Percentiles rank a stretch among this genome's conserved stretches.
Conservation (phyloP, 1,284 basidiomycete species). For the Pseudozyma flocculosa region DNA sequence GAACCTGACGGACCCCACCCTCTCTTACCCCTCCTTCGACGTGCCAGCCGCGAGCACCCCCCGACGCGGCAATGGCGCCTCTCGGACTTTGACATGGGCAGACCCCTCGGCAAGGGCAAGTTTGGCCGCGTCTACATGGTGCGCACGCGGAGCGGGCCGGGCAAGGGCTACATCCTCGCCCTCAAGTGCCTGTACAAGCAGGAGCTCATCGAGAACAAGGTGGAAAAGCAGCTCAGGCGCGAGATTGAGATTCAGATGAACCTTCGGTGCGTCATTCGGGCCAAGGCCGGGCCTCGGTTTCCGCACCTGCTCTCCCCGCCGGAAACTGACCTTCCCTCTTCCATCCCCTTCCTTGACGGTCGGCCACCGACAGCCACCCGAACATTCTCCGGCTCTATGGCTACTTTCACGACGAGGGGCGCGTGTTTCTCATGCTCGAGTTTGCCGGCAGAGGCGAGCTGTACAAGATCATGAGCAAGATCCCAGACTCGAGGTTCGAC, state of each 20-base stretch:
- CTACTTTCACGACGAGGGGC: conserved; percentile 95
- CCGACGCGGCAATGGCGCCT: conserved; percentile 69
- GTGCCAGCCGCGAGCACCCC: conserved; percentile 25
- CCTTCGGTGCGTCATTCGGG: conserved; percentile 63
- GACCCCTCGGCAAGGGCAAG: conserved; percentile 95
- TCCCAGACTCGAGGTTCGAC: conserved; percentile 70
- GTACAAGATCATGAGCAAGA: conserved; percentile 89
- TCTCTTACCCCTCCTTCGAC: no score
- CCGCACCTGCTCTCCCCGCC: no score
- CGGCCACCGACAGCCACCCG: conserved; percentile 69
- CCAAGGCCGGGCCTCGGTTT: no score
- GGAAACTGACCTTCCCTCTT: no score
- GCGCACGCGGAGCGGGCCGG: conserved; percentile 69
- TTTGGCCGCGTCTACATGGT: conserved; percentile 99
- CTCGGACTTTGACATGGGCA: conserved; percentile 86
- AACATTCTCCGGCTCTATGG: conserved; percentile 91
- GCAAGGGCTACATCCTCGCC: conserved; percentile 77
- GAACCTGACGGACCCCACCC: no score
- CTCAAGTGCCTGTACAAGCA: conserved; percentile 97
- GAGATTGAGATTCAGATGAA: conserved; percentile 99
- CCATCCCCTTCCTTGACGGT: no score
- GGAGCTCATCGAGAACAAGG: conserved; percentile 79
- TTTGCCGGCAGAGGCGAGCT: conserved; percentile 94
- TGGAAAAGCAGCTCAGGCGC: conserved; percentile 79
- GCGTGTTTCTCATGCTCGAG: conserved; percentile 97